A percentile compares a stretch with the other conserved stretches of the same genome.
These are phyloP conservation scores for Cryptococcus neoformans DNA, from an alignment of 1,284 basidiomycete genomes.

Conservation along the genomic window DNA sequence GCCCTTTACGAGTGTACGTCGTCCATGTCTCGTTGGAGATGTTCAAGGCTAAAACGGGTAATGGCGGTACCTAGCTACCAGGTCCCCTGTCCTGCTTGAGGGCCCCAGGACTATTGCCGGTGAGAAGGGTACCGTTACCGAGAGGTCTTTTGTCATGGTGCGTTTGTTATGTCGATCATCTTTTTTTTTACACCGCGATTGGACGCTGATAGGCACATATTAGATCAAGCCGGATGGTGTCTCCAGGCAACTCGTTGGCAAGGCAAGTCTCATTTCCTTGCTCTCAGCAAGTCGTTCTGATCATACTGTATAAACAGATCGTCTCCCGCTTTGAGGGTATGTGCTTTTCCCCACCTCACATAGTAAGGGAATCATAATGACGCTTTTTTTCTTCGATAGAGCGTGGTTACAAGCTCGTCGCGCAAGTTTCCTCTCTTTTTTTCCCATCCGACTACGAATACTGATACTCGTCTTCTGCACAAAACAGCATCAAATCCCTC, in stretches of 20 bases:
- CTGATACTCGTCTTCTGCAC: background rate
- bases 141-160: slow-evolving; percentile 53
- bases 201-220: background rate
- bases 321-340: slow-evolving; percentile 43
- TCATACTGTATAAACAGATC: slow-evolving; percentile 21
- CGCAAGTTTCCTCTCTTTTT: slow-evolving; percentile 23
- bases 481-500: slow-evolving; percentile 40
- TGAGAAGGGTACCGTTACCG: slow-evolving; percentile 48
- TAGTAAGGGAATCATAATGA: background rate
- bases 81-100: slow-evolving; percentile 38
- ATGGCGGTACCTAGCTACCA: slow-evolving; percentile 10
- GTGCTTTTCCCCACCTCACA: background rate
- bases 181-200: too few relatives aligned
- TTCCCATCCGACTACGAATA: background rate
- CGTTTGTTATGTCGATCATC: background rate
- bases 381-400: slow-evolving; percentile 14
- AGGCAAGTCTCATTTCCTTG: slow-evolving; percentile 19
- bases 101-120: slow-evolving; percentile 51
- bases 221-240: slow-evolving; percentile 48
- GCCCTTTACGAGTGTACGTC: slow-evolving; percentile 39
- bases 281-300: background rate
- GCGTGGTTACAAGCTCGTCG: slow-evolving; percentile 48
- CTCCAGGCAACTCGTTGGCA: slow-evolving; percentile 43
- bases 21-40: background rate
- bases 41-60: background rate